A percentile compares a stretch with the other conserved stretches of the same genome.
Conservation (phyloP, 2,329 filamentous ascomycete genomes). For the Phyllosticta citriasiana region DNA sequence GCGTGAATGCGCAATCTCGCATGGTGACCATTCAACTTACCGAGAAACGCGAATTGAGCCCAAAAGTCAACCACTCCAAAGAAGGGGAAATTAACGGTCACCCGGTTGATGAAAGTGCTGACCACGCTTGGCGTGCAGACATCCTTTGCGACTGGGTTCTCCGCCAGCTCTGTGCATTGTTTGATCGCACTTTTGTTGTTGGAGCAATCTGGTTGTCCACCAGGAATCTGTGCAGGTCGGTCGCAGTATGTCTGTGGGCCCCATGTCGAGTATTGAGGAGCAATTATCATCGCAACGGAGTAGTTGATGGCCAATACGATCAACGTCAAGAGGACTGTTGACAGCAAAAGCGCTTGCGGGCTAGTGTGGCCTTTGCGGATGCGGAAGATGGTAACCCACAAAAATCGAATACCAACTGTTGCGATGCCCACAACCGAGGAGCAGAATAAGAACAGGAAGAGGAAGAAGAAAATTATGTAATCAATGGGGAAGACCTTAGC, state of each 20-base stretch:
- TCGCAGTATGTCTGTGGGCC: slow-evolving; percentile 93
- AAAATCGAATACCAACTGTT: slow-evolving; percentile 82
- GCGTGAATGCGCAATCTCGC: background rate
- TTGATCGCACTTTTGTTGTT: slow-evolving; percentile 61
- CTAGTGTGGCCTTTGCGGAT: slow-evolving; percentile 82
- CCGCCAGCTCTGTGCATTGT: slow-evolving; percentile 68
- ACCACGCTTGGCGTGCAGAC: slow-evolving; percentile 88
- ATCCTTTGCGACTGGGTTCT: slow-evolving; percentile 59
- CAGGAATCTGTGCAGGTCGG: slow-evolving; percentile 51
- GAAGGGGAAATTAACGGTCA: slow-evolving; percentile 89
- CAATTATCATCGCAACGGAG: slow-evolving; percentile 82
- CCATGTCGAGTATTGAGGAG: slow-evolving; percentile 88
- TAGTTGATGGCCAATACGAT: slow-evolving; percentile 91
- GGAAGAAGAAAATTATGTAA: slow-evolving; percentile 76
- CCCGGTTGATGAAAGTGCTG: slow-evolving; percentile 84
- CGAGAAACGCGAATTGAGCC: slow-evolving; percentile 88
- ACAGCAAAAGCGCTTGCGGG: slow-evolving; percentile 82
- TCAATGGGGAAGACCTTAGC: slow-evolving; percentile 83
- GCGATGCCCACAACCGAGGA: slow-evolving; percentile 81
- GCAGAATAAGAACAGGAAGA: slow-evolving; percentile 81
- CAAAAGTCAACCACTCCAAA: slow-evolving; percentile 92
- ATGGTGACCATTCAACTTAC: slow-evolving; percentile 21
- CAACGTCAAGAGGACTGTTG: slow-evolving; percentile 81
- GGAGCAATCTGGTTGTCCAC: slow-evolving; percentile 65
- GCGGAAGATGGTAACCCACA: slow-evolving; percentile 89